Conservation (phyloP, 2,329 filamentous ascomycete species). For the Cordyceps cicadae region DNA sequence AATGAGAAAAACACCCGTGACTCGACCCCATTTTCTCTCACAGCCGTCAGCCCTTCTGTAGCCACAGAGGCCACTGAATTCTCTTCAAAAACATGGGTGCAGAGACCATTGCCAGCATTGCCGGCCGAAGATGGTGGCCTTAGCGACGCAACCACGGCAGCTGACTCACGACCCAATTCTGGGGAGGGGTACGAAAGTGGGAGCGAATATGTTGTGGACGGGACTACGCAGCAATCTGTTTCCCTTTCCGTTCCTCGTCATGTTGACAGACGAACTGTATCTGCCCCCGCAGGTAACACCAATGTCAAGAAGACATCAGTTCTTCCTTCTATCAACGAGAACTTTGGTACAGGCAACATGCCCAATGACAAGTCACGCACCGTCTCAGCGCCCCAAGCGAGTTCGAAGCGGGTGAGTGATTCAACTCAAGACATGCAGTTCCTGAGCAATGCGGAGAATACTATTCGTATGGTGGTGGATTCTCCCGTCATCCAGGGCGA, state of each 20-base stretch:
- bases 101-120: conserved; percentile 44
- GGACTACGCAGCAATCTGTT: conserved; percentile 22
- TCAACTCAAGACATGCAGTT: conserved; percentile 33
- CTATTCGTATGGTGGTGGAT: conserved; percentile 42
- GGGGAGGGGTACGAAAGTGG: conserved; percentile 19
- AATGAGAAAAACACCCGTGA: conserved; percentile 24
- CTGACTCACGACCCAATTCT: conserved; percentile 19
- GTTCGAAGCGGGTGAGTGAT: conserved; percentile 24
- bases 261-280: conserved; percentile 38
- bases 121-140: conserved; percentile 24
- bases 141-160: conserved; percentile 14
- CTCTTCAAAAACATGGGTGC: conserved; percentile 34
- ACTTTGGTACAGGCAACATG: conserved; percentile 18
- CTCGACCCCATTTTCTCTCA: conserved; percentile 36
- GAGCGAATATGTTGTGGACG: conserved; percentile 16
- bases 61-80: conserved; percentile 22
- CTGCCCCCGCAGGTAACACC: conserved; percentile 41
- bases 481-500: conserved; percentile 35
- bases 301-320: conserved; percentile 29
- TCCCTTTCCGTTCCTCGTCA: conserved; percentile 26
- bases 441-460: conserved; percentile 39
- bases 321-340: conserved; percentile 44
- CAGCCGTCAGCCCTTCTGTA: conserved; percentile 26
- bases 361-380: conserved; percentile 32
- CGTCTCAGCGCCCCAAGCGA: conserved; percentile 37